Base-by-base conservation (phyloP, 176 grass and related monocot genomes). In the Puccinellia tenuiflora region DNA sequence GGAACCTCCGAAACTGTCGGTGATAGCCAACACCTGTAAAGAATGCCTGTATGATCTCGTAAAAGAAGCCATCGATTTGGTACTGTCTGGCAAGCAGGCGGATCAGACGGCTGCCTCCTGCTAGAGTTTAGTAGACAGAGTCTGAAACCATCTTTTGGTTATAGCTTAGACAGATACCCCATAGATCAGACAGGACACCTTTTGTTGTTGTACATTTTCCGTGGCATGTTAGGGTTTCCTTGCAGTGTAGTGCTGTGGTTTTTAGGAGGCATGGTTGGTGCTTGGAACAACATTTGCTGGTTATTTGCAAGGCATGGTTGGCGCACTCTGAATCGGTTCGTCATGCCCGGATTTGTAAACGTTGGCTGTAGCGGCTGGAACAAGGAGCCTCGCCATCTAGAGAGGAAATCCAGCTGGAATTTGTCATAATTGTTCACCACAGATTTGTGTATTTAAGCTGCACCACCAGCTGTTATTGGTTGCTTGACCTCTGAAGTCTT, bases 41-140 rank as follows among this genome's bases (percentile, higher is more conserved):
- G 77, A 91, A 91, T 97, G 95, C 62, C 76, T 97, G 68, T 34
- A 43, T 43, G 61, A 40, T 33, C 86, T 92, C 56, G 72, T 92
- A 47, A 91, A 97, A 68, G 70, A 87, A 20, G 88, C 83, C 24
- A 74, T 94, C 15, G 51, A 69, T 16, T 83, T 45, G 37, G 71
- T 85, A 6, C 62, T 91, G 52, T 76, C 86, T 5, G 57, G 46
- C 31, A 48, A 48, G 16, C 46, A 48, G 46, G 5, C 15, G 46
- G 46, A 48, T 48, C 46, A 48, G 15, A 15, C 46, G 16, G 22
- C 26, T 42, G 29, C 83, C 46, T 66, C 85, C 31, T 57, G 21
- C 15, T 83, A 73, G 83, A 52, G 2, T 38, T 24, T 84, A 77
- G 48, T 84, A 77, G 50, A 33, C 52, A 59, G 6, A 40, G 48